A percentile compares a stretch with the other conserved stretches of the same genome.
These are phyloP conservation scores for Tylopilus felleus DNA, from an alignment of 768 basidiomycete genomes.

Conservation along the genomic window DNA sequence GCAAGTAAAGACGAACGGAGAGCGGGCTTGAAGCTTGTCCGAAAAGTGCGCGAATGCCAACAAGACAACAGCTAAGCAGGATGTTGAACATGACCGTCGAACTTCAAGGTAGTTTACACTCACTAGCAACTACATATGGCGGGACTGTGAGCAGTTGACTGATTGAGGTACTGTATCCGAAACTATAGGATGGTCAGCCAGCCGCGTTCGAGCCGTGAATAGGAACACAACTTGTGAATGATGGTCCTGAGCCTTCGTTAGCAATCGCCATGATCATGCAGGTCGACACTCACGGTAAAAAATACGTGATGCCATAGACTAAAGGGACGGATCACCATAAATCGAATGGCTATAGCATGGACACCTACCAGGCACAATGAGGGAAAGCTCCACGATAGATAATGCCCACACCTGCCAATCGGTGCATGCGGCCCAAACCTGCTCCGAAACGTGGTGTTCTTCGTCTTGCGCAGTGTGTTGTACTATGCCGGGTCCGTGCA, in stretches of 20 bases:
- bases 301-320: conserved; percentile 4
- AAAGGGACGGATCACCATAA: neutral
- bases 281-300: conserved; percentile 1
- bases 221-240: neutral
- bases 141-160: conserved; percentile 1
- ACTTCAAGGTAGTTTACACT: neutral
- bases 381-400: neutral
- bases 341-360: neutral
- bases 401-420: conserved; percentile 6
- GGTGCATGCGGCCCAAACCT: conserved; percentile 1
- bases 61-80: neutral
- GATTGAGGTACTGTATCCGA: neutral
- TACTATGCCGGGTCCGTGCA: neutral
- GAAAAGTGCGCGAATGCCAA: neutral
- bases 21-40: conserved; percentile 1
- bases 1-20: neutral
- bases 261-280: neutral
- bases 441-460: neutral
- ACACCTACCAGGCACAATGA: neutral
- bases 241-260: conserved; percentile 2
- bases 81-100: neutral
- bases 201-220: no score
- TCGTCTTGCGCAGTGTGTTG: neutral
- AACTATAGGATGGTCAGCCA: neutral
- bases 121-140: neutral